These are phyloP conservation scores for Globisporangium emineosum DNA, from an alignment of 352 stramenopile species.

Conservation along the genomic window DNA sequence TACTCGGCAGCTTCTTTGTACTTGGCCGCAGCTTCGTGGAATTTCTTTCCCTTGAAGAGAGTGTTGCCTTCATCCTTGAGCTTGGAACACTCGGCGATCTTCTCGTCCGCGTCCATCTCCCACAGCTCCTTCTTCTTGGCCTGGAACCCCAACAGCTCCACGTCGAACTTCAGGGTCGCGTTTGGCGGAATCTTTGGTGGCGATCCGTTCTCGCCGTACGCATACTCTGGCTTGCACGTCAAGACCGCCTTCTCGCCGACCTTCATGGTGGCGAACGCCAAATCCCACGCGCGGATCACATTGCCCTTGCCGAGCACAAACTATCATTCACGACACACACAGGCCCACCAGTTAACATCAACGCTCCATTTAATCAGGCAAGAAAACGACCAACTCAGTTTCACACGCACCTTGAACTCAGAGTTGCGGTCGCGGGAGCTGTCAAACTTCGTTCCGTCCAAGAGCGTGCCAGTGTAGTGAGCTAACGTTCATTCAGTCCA, in stretches of 20 bases:
- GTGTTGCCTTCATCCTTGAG: conserved; percentile 91
- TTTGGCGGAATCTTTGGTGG: conserved; percentile 94
- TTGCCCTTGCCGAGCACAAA: conserved; percentile 87
- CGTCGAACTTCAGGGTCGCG: conserved; percentile 94
- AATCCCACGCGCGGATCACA: conserved; percentile 88
- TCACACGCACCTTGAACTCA: conserved; percentile 68
- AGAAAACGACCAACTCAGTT: not conserved
- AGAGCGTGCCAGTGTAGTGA: conserved; percentile 95
- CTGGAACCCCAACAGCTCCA: conserved; percentile 93
- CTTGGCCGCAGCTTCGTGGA: conserved; percentile 80
- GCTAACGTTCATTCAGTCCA: conserved; percentile 33
- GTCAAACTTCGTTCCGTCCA: conserved; percentile 95
- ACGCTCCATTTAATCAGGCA: not conserved
- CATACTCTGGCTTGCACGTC: conserved; percentile 91
- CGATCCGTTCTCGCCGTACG: conserved; percentile 88
- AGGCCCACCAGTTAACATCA: not conserved
- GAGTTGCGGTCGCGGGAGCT: conserved; percentile 87
- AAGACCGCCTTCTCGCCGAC: conserved; percentile 94
- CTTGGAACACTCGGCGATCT: conserved; percentile 80
- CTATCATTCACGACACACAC: conserved; percentile 18
- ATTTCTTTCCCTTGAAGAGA: conserved; percentile 91
- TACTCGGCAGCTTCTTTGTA: conserved; percentile 77
- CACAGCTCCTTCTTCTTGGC: conserved; percentile 95
- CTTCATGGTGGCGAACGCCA: conserved; percentile 93
- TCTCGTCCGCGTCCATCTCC: conserved; percentile 87